phyloP scores from a whole-genome alignment of 2,329 filamentous ascomycete genomes.

The Ascomycota sp. region DNA sequence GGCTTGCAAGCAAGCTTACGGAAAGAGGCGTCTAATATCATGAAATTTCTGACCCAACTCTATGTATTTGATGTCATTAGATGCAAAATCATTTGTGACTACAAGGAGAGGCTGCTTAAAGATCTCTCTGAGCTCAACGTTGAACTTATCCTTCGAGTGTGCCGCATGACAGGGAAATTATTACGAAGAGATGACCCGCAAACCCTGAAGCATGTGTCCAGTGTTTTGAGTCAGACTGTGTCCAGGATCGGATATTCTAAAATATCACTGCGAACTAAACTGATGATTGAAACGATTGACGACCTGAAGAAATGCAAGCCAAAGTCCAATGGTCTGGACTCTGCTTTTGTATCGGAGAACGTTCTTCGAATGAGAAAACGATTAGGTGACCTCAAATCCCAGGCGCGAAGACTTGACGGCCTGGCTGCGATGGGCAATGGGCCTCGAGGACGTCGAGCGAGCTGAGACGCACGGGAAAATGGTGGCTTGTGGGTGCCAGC shows the following conservation, averaged over 20 bases:
- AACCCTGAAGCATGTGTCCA: constrained; percentile 72
- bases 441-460: constrained; percentile 62
- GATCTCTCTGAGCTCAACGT: constrained; percentile 71
- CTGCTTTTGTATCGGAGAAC: constrained; percentile 58
- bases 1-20: constrained; percentile 17
- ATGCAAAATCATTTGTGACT: constrained; percentile 73
- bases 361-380: constrained; percentile 77
- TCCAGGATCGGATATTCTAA: constrained; percentile 45
- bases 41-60: constrained; percentile 65
- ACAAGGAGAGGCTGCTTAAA: constrained; percentile 56
- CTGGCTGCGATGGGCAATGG: constrained; percentile 67
- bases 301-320: constrained; percentile 87
- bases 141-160: constrained; percentile 67
- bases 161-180: constrained; percentile 63
- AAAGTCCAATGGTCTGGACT: constrained; percentile 52
- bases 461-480: constrained; percentile 84
- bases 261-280: constrained; percentile 73
- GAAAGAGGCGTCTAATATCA: constrained; percentile 42
- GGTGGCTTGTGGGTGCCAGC: constrained; percentile 97
- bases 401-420: constrained; percentile 39
- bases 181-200: constrained; percentile 77
- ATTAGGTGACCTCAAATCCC: constrained; percentile 52
- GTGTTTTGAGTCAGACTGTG: constrained; percentile 54
- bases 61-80: constrained; percentile 85
- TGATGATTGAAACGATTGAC: constrained; percentile 94